A percentile compares a stretch with the other conserved stretches of the same genome.
Conservation (phyloP, 768 basidiomycete genomes). For the Nevesoporus exiguus region DNA sequence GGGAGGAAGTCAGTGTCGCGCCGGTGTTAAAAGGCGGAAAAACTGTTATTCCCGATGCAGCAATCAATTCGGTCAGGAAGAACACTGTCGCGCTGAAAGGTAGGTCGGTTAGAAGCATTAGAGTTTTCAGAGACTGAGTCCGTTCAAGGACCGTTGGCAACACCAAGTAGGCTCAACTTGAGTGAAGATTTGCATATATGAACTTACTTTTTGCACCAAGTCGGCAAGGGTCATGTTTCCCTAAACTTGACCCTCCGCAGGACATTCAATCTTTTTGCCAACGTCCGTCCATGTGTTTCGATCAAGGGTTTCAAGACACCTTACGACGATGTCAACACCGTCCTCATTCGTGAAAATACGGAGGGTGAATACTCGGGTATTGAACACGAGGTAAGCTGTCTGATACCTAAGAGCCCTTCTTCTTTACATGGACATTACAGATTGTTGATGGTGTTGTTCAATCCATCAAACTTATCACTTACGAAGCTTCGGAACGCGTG, state of each 20-base stretch:
- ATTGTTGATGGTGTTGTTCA: slow-evolving; percentile 97
- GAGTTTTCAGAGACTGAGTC: slow-evolving; percentile 10
- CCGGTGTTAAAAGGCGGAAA: slow-evolving; percentile 93
- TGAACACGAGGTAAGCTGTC: slow-evolving; percentile 81
- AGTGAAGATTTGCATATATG: slow-evolving; percentile 3
- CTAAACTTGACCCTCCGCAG: slow-evolving; percentile 94
- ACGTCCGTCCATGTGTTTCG: slow-evolving; percentile 94
- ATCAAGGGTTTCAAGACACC: slow-evolving; percentile 98
- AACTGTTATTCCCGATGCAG: slow-evolving; percentile 91
- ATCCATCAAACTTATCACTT: slow-evolving; percentile 99
- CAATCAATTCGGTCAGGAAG: slow-evolving; percentile 89
- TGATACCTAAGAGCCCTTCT: neutral
- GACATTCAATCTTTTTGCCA: slow-evolving; percentile 98
- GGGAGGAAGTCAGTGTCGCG: slow-evolving; percentile 98
- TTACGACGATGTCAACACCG: slow-evolving; percentile 97
- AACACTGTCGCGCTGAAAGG: slow-evolving; percentile 99
- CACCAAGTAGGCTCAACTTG: slow-evolving; percentile 70
- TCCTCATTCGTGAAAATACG: slow-evolving; percentile 98
- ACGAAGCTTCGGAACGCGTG: slow-evolving; percentile 97
- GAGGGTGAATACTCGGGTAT: slow-evolving; percentile 99
- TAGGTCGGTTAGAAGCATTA: slow-evolving; percentile 28
- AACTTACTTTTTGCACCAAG: slow-evolving; percentile 39
- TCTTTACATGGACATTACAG: slow-evolving; percentile 38
- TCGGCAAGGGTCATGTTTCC: slow-evolving; percentile 98
- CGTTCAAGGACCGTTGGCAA: slow-evolving; percentile 81